These are phyloP conservation scores for Aspergillus mulundensis DNA, from an alignment of 495 filamentous ascomycete genomes.

Conservation along the genomic window DNA sequence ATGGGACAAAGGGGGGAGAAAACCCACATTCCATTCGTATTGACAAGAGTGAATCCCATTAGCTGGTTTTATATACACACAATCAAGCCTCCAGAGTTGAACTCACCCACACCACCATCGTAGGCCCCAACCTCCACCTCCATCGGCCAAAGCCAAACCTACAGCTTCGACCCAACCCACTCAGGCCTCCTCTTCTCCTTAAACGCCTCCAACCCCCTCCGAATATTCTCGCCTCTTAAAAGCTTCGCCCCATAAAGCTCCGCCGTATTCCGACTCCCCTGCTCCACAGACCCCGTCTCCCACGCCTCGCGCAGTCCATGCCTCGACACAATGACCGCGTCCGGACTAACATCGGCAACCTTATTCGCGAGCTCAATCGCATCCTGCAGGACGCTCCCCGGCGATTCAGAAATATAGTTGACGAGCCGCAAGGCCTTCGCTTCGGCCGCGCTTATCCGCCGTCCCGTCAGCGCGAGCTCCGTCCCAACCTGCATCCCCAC, in stretches of 20 bases:
- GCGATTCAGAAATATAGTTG: constrained; percentile 53
- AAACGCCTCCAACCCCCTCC: constrained; percentile 71
- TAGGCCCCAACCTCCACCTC: too few relatives aligned
- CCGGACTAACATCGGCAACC: constrained; percentile 49
- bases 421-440: constrained; percentile 59
- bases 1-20: too few relatives aligned
- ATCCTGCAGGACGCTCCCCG: constrained; percentile 39
- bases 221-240: constrained; percentile 65
- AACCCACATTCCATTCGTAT: too few relatives aligned
- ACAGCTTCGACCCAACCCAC: constrained; percentile 45
- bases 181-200: constrained; percentile 64
- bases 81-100: too few relatives aligned
- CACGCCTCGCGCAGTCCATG: constrained; percentile 62
- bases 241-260: constrained; percentile 53
- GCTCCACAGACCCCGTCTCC: constrained; percentile 58
- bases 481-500: constrained; percentile 60
- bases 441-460: constrained; percentile 49
- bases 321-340: constrained; percentile 62
- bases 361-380: constrained; percentile 21
- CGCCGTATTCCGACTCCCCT: constrained; percentile 51
- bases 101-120: too few relatives aligned
- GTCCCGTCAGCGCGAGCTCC: constrained; percentile 63
- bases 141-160: too few relatives aligned
- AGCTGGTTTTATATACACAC: too few relatives aligned
- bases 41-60: too few relatives aligned